Evolutionary conservation across 352 stramenopile genomes (phyloP), one percentile per base, ranked within the genome.

Genomic region (Aphanomyces euteiches): DNA sequence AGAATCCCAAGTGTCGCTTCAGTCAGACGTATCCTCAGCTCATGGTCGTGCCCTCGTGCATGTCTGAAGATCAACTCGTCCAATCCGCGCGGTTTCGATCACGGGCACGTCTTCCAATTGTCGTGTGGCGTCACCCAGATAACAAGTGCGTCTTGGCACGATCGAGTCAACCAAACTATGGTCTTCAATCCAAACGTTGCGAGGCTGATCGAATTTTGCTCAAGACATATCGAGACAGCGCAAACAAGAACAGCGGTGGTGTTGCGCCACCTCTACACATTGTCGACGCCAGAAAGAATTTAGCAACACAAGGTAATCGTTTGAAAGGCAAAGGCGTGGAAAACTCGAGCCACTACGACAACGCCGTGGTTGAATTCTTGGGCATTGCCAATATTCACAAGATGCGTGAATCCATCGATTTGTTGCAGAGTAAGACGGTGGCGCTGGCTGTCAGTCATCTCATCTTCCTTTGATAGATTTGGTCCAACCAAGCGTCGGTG

Each of bases 361-460:
- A 97, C 57, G 88, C 90, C 10, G 96, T 90, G 3, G 89, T 99
- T 54, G 92, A 97, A 65, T 99, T 99, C 79, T 97, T 98, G 85
- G 96, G 96, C 28, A 99, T 99, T 73, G 94, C 90, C 15, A 99
- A 99, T 76, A 99, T 99, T 73, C 96, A 99, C 84, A 96, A 96
- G 65, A 98, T 99, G 81, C 94, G 97, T 57, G 92, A 99, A 73
- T 95, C 92, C 0, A 85, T 99, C 68, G 88, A 97, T 72, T 76
- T 79, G 12, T 68, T 98, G 3, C 88, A 92, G 67, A 74, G 28
- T 28, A 28, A 28, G 28, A 28, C 28, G 28, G 28, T 28, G 28
- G 28, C 28, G 28, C 28, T 28, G 28, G 2, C 28, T 28, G 84
- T 92, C 72, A 53, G 82, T 79, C 1, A 13, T 4, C 57, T 57